These are phyloP conservation scores for Populus hybrid DNA, from an alignment of 441 rosid genomes.

Conservation along the genomic window DNA sequence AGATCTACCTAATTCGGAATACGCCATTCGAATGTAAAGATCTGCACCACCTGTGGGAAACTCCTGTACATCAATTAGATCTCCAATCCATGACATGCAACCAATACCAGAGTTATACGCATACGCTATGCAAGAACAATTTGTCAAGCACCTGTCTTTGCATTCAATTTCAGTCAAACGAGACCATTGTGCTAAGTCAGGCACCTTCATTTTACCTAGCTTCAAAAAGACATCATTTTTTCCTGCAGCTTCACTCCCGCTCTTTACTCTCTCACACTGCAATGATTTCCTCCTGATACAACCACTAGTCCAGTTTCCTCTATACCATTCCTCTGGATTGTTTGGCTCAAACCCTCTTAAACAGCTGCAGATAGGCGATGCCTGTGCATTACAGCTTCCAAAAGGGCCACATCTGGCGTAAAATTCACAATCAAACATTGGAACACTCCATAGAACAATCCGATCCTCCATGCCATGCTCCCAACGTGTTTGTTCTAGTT, in stretches of 20 bases:
- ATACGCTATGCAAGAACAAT: conserved; percentile 58
- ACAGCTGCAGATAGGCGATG: conserved; percentile 41
- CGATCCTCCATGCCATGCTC: conserved; percentile 8
- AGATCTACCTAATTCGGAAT: conserved; percentile 43
- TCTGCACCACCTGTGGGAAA: conserved; percentile 31
- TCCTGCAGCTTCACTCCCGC: conserved; percentile 12
- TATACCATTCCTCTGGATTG: conserved; percentile 33
- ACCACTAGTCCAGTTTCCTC: conserved; percentile 41
- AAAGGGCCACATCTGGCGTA: conserved; percentile 36
- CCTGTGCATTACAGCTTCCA: conserved; percentile 22
- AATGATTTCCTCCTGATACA: conserved; percentile 33
- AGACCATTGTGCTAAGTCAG: conserved; percentile 28
- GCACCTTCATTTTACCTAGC: conserved; percentile 34
- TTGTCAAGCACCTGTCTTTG: conserved; percentile 26
- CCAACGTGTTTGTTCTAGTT: neutral
- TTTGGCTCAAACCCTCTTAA: conserved; percentile 43
- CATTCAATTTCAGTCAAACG: conserved; percentile 22
- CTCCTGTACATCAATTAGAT: conserved; percentile 35
- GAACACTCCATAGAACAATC: conserved; percentile 11
- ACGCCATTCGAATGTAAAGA: conserved; percentile 35
- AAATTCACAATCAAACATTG: conserved; percentile 16
- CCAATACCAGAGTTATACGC: conserved; percentile 42
- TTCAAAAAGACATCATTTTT: conserved; percentile 39
- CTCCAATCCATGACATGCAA: conserved; percentile 46
- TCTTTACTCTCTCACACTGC: conserved; percentile 27